These are phyloP conservation scores for Nannochloropsis salina DNA, from an alignment of 108 stramenopile genomes.

Conservation along the genomic window DNA sequence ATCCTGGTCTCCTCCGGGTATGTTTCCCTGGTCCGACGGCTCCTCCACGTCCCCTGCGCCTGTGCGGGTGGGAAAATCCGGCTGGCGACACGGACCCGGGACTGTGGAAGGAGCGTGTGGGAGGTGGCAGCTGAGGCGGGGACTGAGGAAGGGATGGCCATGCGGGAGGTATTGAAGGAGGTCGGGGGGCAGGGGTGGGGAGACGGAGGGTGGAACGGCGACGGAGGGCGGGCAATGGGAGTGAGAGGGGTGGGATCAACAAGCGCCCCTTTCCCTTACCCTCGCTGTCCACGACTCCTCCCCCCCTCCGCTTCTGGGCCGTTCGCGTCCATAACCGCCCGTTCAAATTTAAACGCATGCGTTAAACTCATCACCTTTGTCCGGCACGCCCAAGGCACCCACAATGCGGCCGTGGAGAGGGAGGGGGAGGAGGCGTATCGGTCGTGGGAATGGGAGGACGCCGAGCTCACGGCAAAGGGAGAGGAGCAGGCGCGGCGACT, in stretches of 20 bases:
- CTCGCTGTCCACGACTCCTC: not conserved
- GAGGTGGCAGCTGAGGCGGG: not conserved
- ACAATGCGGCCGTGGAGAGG: not conserved
- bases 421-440: not conserved
- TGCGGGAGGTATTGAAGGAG: no score
- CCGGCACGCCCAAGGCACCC: not conserved
- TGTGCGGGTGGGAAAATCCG: not conserved
- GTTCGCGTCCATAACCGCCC: no score
- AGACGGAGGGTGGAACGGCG: not conserved
- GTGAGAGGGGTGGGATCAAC: not conserved
- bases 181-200: not conserved
- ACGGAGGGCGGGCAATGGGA: not conserved
- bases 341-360: not conserved
- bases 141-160: not conserved
- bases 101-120: slow-evolving; percentile 14
- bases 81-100: not conserved
- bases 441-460: not conserved
- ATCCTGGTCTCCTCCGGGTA: not conserved
- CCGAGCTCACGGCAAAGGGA: not conserved
- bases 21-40: not conserved
- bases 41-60: not conserved
- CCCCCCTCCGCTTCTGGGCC: not conserved
- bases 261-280: not conserved
- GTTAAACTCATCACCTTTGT: not conserved
- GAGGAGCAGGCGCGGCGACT: not conserved